Percentiles rank a stretch among this genome's conserved stretches.
These are phyloP conservation scores for Coffea eugenioides DNA, from an alignment of 257 asterid genomes.

Conservation along the genomic window DNA sequence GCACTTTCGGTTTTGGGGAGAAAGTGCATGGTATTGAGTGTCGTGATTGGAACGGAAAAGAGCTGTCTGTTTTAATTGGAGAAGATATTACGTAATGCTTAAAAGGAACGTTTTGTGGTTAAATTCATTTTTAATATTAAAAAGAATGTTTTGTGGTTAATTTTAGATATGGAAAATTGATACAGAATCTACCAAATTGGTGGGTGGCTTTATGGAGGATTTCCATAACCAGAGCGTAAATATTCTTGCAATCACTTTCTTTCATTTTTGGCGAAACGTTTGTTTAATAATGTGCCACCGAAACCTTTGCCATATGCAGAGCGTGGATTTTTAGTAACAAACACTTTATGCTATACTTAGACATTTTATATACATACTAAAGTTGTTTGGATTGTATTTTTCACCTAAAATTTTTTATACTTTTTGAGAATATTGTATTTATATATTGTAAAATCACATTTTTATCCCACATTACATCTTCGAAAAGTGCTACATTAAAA, in stretches of 20 bases:
- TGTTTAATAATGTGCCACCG: background rate
- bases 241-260: background rate
- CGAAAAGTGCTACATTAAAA: too few relatives aligned
- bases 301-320: too few relatives aligned
- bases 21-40: background rate
- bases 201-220: background rate
- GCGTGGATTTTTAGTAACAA: too few relatives aligned
- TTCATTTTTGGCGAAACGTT: background rate
- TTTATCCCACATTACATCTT: too few relatives aligned
- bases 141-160: background rate
- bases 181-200: background rate
- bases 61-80: background rate
- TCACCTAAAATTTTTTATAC: too few relatives aligned
- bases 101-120: background rate
- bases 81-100: background rate
- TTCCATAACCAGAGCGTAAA: background rate
- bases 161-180: background rate
- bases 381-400: too few relatives aligned
- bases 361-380: too few relatives aligned
- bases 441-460: too few relatives aligned
- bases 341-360: background rate
- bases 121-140: background rate
- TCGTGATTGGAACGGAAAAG: conserved; percentile 20
- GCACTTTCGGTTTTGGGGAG: background rate
- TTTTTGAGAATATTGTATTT: too few relatives aligned